Percentiles rank a stretch among this genome's conserved stretches.
Conservation (phyloP, 1,284 basidiomycete genomes). For the Ceraceosorus bombacis region DNA sequence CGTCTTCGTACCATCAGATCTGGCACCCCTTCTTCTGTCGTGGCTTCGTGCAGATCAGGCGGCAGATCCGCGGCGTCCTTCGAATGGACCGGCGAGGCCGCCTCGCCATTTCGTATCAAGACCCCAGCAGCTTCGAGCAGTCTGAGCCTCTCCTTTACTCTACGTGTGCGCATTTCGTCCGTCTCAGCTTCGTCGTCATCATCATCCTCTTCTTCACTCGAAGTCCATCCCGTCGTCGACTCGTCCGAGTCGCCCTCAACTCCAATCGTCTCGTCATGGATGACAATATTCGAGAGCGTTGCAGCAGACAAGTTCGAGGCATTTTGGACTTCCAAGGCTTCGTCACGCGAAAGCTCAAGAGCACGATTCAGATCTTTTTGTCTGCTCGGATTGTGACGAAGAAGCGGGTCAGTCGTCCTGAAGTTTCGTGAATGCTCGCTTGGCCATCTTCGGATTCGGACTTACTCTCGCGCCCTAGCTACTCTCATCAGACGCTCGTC, state of each 20-base stretch:
- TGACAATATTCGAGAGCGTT: too few relatives aligned
- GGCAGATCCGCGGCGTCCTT: slow-evolving; percentile 49
- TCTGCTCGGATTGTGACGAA: neutral
- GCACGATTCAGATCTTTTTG: slow-evolving; percentile 11
- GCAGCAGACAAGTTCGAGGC: too few relatives aligned
- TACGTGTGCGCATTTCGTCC: slow-evolving; percentile 56
- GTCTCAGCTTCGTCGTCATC: slow-evolving; percentile 49
- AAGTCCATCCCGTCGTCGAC: slow-evolving; percentile 51
- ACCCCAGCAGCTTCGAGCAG: slow-evolving; percentile 81
- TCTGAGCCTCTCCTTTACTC: slow-evolving; percentile 67
- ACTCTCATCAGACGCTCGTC: slow-evolving; percentile 15
- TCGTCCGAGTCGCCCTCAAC: slow-evolving; percentile 42
- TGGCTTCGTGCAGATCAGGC: slow-evolving; percentile 1
- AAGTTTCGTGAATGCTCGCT: too few relatives aligned
- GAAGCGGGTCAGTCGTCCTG: too few relatives aligned
- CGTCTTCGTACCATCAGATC: slow-evolving; percentile 3
- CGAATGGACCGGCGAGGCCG: slow-evolving; percentile 2
- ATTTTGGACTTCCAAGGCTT: slow-evolving; percentile 23
- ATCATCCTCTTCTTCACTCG: slow-evolving; percentile 53
- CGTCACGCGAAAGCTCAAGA: slow-evolving; percentile 26
- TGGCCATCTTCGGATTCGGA: neutral
- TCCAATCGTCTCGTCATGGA: slow-evolving; percentile 28
- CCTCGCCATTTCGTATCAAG: slow-evolving; percentile 56
- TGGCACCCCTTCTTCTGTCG: neutral
- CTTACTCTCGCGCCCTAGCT: slow-evolving; percentile 8